phyloP scores from a whole-genome alignment of 208 protist species.

The Acanthamoeba triangularis region DNA sequence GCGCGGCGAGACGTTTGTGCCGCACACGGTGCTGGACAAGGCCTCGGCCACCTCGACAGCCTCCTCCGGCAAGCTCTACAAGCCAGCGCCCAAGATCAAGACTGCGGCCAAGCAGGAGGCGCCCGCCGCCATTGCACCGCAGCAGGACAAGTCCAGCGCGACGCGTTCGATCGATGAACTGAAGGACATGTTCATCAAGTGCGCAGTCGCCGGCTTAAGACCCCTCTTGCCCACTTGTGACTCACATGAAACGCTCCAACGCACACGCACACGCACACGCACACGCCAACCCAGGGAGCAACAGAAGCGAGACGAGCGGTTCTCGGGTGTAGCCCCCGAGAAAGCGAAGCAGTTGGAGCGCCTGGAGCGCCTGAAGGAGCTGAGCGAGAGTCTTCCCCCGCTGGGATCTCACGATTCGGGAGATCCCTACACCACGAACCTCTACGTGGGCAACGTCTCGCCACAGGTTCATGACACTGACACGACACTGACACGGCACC shows the following conservation, averaged over 20 bases:
- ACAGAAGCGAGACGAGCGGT: slow-evolving; percentile 47
- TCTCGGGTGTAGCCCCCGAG: neutral
- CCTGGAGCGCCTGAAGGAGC: neutral
- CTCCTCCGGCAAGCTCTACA: slow-evolving; percentile 25
- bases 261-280: neutral
- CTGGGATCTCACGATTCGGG: slow-evolving; percentile 56
- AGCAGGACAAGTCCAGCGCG: neutral
- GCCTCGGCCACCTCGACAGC: neutral
- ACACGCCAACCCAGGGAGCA: neutral
- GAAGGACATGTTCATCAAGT: slow-evolving; percentile 60
- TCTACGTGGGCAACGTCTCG: slow-evolving; percentile 83
- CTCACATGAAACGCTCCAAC: neutral
- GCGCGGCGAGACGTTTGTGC: slow-evolving; percentile 50
- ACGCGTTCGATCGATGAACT: slow-evolving; percentile 12
- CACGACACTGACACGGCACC: no score
- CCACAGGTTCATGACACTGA: neutral
- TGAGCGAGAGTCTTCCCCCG: neutral
- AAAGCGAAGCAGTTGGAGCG: slow-evolving; percentile 48
- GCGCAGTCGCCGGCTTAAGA: neutral
- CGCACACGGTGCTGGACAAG: slow-evolving; percentile 19
- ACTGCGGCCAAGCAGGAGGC: slow-evolving; percentile 6
- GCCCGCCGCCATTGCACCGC: neutral
- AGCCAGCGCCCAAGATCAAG: slow-evolving; percentile 46
- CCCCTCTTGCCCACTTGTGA: neutral
- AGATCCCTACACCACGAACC: slow-evolving; percentile 81